A percentile compares a stretch with the other conserved stretches of the same genome.
Conservation (phyloP, 306 rosid genomes). For the Rosa multiflora region DNA sequence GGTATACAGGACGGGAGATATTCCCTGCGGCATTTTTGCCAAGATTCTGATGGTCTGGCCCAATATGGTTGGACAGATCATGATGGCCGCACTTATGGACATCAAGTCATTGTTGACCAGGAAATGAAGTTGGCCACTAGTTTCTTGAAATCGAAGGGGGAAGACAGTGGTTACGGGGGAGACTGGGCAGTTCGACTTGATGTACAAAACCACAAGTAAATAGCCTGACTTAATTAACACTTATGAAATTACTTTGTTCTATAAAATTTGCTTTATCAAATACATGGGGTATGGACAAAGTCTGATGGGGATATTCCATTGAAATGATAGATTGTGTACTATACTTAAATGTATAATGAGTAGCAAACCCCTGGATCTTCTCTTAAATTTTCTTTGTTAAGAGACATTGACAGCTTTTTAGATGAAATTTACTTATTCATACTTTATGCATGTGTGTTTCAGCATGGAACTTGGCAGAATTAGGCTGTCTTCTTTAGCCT, state of each 20-base stretch:
- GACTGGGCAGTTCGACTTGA: constrained; percentile 86
- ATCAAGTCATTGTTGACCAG: constrained; percentile 73
- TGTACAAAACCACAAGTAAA: constrained; percentile 55
- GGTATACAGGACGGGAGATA: constrained; percentile 68
- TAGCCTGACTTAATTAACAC: constrained; percentile 21
- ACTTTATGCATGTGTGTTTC: neutral
- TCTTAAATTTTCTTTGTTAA: neutral
- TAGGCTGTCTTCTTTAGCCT: constrained; percentile 8
- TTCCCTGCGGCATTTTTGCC: constrained; percentile 58
- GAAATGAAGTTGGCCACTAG: constrained; percentile 64
- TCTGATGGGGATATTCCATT: neutral
- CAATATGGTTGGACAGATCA: constrained; percentile 84
- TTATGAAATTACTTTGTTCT: constrained; percentile 16
- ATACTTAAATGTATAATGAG: neutral
- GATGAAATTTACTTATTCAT: neutral
- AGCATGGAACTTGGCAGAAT: neutral
- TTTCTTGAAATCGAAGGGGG: constrained; percentile 75
- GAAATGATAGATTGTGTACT: neutral
- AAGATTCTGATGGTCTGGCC: constrained; percentile 72
- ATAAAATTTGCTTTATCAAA: constrained; percentile 10
- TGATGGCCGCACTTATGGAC: constrained; percentile 86
- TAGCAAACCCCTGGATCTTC: neutral
- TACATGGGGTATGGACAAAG: neutral
- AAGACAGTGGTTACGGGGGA: constrained; percentile 92
- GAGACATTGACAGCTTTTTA: neutral